Evolutionary conservation across 1,284 basidiomycete genomes (phyloP).

Genomic region (Marasmius tenuissimus): DNA sequence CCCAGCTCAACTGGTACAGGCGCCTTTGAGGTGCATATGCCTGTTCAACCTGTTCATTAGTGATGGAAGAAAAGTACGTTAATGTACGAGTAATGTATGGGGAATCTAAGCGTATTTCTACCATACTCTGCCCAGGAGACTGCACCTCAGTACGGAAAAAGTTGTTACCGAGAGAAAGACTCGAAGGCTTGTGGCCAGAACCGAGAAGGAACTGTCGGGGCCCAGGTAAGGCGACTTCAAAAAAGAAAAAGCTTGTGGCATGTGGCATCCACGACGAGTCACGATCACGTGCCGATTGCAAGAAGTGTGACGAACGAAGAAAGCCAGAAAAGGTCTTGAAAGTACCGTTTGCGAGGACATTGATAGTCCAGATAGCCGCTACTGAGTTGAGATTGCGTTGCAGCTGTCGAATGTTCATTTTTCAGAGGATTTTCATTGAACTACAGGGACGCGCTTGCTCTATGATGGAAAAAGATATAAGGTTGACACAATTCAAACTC

Average conservation of each 20-base stretch:
- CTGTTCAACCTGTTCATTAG: conserved; percentile 28
- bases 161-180: no score
- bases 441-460: not conserved
- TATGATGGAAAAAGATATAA: not conserved
- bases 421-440: not conserved
- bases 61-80: not conserved
- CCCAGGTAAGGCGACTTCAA: no score
- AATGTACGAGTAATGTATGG: not conserved
- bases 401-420: not conserved
- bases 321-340: not conserved
- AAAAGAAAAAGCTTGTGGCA: no score
- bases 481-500: not conserved
- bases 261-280: not conserved
- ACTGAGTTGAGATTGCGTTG: no score
- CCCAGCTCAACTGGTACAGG: conserved; percentile 87
- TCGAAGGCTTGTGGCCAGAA: no score
- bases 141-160: no score
- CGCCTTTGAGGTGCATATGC: conserved; percentile 80
- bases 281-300: not conserved
- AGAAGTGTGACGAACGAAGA: conserved; percentile 4
- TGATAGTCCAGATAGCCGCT: no score
- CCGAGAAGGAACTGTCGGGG: no score
- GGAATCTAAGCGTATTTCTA: not conserved
- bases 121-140: no score
- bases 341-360: not conserved